Evolutionary conservation across 768 basidiomycete species (phyloP), one percentile per base, ranked within the genome.

Genomic region (Tulasnella sp.): DNA sequence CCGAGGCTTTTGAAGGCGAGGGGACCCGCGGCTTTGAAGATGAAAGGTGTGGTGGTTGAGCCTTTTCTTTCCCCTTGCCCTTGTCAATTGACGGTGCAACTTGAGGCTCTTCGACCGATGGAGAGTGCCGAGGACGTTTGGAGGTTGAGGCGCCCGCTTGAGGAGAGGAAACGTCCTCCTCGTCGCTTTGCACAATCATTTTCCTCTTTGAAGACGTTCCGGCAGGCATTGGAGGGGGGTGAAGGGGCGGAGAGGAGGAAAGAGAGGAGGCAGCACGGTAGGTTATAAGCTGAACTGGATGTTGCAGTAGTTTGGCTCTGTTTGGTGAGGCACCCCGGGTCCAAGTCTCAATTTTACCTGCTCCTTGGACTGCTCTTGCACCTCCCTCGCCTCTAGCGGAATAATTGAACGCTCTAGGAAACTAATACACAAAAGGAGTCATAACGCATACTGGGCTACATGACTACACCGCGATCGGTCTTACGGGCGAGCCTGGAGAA

Each of bases 401-500:
- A 28, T 18, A 31, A 28, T 64, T 28, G 31, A 28, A 64, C 60
- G 31, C 7, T 64, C n/a, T 64, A 12, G 60, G 24, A 28, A 31
- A 64, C n/a, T 14, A 24, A 31, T n/a, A 64, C 60, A 28, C n/a
- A 64, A 64, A 5, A 0, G 60, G 31, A 64, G 31, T 64, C 24
- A 24, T 7, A 64, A 28, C 24, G 42, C 8, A 34, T 37, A 37
- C 37, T 24, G 20, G 24, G 8, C 6, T 28, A 74, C 16, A 74
- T 74, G 73, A 50, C 77, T 24, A 78, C 80, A 37, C 76, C 80
- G 34, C 75, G 54, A 74, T 79, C 80, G 31, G 81, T 85, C 18
- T 80, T 87, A 5, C 78, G 85, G 3, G 82, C 81, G 37, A 86
- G 85, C 58, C 86, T 99, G 75, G 93, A 96, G 85, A 87, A 88